Base-by-base conservation (phyloP, 345 rosid genomes). In the Euphorbia peplus region DNA sequence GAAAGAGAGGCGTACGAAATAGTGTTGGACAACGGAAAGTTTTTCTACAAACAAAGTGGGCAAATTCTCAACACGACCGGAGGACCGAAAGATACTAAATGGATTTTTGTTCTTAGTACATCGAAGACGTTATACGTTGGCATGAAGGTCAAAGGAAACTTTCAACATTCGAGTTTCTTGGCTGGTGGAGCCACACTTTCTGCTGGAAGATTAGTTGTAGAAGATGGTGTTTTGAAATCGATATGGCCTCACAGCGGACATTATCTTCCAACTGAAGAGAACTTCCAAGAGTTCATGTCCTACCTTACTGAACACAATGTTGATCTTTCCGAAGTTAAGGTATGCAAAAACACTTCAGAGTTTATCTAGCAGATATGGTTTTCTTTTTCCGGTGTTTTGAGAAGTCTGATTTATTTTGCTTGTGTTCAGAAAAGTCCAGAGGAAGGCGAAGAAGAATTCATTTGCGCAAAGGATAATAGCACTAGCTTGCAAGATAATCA, bases 171-270 rank as follows among this genome's bases (percentile, higher is more conserved):
- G 4, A 93, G 97, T 72, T 93, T 93, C 75, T 78, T 93, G 75
- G 97, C 96, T 0, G 97, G 97, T 3, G 97, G 97, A 52, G 92
- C 97, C 57, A 93, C 98, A 18, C 77, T 90, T 60, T 90, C 96
- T 22, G 98, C 97, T 10, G 93, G 97, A 77, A 87, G 93, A 76
- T 67, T 93, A 68, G 85, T 83, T 28, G 90, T 82, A 10, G 87
- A 85, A 24, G 71, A 85, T 21, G 97, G 96, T 60, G 46, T 83
- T 61, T 76, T 89, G 22, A 80, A 83, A 96, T 89, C 93, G 51
- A 81, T 95, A 73, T 95, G 96, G 97, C 97, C 95, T 70, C 97
- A 95, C 70, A 95, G 96, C 24, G 97, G 97, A 74, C 97, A 95
- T 59, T 95, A 91, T 79, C 97, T 91, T 66, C 97, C 97, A 46